Evolutionary conservation across 2,329 filamentous ascomycete species (phyloP), one percentile per base, ranked within the genome.

Genomic region (Akanthomyces lecanii): DNA sequence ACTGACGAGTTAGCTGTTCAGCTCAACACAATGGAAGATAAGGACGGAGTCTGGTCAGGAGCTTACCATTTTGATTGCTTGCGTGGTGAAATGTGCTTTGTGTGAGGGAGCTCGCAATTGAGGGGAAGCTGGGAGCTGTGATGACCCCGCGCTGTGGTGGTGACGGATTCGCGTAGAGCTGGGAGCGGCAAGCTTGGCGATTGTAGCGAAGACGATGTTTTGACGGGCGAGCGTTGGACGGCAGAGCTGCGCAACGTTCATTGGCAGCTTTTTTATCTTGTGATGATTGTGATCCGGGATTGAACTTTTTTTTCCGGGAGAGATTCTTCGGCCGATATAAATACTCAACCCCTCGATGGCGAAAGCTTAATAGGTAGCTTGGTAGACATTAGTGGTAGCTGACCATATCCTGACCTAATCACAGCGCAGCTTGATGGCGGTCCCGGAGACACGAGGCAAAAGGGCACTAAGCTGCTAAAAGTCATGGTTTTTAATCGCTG

Each of bases 371-470:
- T 51, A 16, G 14, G 18, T 23, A 5, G 28, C 33, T 36, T 36
- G 33, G 10, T 11, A 11, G 33, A 2, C 2, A 54, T 45, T 53
- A 45, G 58, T 18, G 47, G 36, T 18, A 52, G 58, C 58, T 61
- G 58, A 61, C 58, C 14, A 52, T 45, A 61, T 54, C 58, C 58
- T 61, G 58, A 61, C 58, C 50, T 61, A 61, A 61, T 61, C 58
- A 54, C 21, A 42, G 57, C 42, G 30, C 11, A 25, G 3, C 21
- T 10, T 18, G 52, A 5, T 45, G 53, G 33, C 8, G 33, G 33
- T 36, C 7, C 33, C 8, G 2, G 33, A 11, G 7, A 7, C 6
- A 30, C 28, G 5, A 36, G 23, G 14, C 2, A 18, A 25, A 18
- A 11, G 5, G 30, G 28, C 53, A 16, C 56, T 59, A 58, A 25